Conservation (phyloP, 345 rosid genomes). For the Pugionium cornutum region DNA sequence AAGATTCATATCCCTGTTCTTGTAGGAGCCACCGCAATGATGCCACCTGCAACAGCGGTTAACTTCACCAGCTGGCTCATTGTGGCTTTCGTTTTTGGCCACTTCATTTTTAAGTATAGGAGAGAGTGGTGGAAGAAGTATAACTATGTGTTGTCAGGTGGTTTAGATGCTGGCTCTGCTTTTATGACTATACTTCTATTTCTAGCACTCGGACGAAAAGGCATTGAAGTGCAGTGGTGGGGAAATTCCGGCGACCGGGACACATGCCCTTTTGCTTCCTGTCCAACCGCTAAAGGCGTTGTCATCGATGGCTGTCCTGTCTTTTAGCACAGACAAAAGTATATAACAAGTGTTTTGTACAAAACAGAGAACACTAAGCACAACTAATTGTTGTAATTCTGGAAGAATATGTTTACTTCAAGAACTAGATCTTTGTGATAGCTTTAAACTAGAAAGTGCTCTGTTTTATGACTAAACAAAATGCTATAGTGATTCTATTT, state of each 20-base stretch:
- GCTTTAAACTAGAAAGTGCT: constrained; percentile 14
- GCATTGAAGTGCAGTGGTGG: constrained; percentile 66
- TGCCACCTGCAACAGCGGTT: constrained; percentile 85
- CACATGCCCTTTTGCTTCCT: constrained; percentile 62
- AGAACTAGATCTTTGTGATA: constrained; percentile 23
- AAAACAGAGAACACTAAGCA: constrained; percentile 12
- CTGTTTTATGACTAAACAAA: not conserved
- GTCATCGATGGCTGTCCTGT: constrained; percentile 61
- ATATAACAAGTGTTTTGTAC: constrained; percentile 18
- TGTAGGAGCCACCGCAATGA: constrained; percentile 67
- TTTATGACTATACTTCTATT: constrained; percentile 68
- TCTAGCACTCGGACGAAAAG: constrained; percentile 48
- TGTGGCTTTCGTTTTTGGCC: constrained; percentile 61
- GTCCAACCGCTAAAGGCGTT: constrained; percentile 74
- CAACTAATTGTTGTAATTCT: constrained; percentile 3
- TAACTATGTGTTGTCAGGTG: constrained; percentile 78
- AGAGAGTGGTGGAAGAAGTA: constrained; percentile 70
- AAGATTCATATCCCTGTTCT: constrained; percentile 70
- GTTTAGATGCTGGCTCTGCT: constrained; percentile 81
- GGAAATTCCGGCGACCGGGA: constrained; percentile 72
- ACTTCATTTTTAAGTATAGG: constrained; percentile 49
- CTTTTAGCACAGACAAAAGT: constrained; percentile 32
- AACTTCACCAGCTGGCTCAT: constrained; percentile 75
- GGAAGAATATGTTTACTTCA: constrained; percentile 22
- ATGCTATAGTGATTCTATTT: constrained; percentile 1